Evolutionary conservation across 768 basidiomycete genomes (phyloP).

Genomic region (Pleurotus salmoneostramineus): DNA sequence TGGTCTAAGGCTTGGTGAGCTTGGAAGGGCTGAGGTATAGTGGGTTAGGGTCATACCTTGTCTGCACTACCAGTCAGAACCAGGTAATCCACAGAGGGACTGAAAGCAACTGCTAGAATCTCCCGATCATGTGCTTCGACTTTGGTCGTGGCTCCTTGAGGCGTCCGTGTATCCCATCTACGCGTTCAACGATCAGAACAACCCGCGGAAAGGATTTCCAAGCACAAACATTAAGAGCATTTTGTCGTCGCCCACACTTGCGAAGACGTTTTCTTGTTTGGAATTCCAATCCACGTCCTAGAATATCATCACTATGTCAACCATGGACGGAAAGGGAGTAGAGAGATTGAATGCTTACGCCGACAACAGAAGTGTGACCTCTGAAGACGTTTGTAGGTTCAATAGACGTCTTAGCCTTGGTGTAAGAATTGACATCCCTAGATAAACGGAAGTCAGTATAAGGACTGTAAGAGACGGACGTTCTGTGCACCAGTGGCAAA

Average conservation of each 20-base stretch:
- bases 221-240: conserved; percentile 82
- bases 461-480: conserved; percentile 14
- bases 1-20: conserved; percentile 50
- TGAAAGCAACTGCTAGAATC: conserved; percentile 89
- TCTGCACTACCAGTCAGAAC: conserved; percentile 92
- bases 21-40: not conserved
- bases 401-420: conserved; percentile 71
- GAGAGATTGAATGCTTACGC: conserved; percentile 46
- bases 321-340: not conserved
- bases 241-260: conserved; percentile 94
- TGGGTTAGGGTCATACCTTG: conserved; percentile 51
- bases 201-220: not conserved
- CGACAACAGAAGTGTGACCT: conserved; percentile 90
- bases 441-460: conserved; percentile 1
- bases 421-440: conserved; percentile 92
- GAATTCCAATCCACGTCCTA: conserved; percentile 98
- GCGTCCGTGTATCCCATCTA: conserved; percentile 91
- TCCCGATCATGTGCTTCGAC: conserved; percentile 88
- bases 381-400: conserved; percentile 82
- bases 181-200: conserved; percentile 9
- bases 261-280: conserved; percentile 77
- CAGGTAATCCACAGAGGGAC: conserved; percentile 74
- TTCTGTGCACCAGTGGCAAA: conserved; percentile 76
- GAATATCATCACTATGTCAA: conserved; percentile 4
- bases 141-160: conserved; percentile 62